Conservation (phyloP, 768 basidiomycete species). For the Pilatotrama ljubarskyi region DNA sequence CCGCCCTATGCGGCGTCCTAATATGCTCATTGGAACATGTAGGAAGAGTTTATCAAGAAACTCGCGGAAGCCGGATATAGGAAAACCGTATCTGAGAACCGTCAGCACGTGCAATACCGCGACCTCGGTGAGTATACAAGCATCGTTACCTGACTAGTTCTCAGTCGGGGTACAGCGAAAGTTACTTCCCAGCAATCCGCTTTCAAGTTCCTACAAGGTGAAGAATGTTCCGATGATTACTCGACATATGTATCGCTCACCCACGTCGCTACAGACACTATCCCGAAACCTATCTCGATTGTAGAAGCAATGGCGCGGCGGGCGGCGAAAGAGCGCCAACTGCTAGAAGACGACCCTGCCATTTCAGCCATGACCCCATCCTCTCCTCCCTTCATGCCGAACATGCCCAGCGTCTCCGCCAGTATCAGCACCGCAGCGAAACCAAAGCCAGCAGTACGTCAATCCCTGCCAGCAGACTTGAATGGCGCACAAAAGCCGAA, state of each 20-base stretch:
- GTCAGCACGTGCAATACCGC: conserved; percentile 61
- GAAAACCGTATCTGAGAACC: conserved; percentile 58
- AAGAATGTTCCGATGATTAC: conserved; percentile 1
- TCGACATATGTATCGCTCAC: not conserved
- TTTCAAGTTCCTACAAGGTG: conserved; percentile 73
- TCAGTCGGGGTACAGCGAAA: conserved; percentile 41
- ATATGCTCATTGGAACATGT: not conserved
- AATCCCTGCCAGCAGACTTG: conserved; percentile 6
- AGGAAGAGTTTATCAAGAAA: conserved; percentile 88
- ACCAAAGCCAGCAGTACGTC: conserved; percentile 1
- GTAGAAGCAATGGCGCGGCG: conserved; percentile 59
- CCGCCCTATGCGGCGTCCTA: conserved; percentile 2
- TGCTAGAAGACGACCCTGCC: conserved; percentile 47
- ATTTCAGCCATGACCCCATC: conserved; percentile 17
- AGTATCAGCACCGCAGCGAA: conserved; percentile 1
- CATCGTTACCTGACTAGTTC: conserved; percentile 4
- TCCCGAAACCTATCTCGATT: conserved; percentile 62
- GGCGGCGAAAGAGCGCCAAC: conserved; percentile 50
- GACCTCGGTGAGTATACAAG: conserved; percentile 67
- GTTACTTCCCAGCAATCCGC: conserved; percentile 64
- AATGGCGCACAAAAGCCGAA: conserved; percentile 9
- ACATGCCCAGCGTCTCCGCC: not conserved
- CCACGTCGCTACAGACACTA: conserved; percentile 49
- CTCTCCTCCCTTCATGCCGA: conserved; percentile 4
- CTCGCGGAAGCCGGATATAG: conserved; percentile 69